These are phyloP conservation scores for Chenopodium suecicum DNA, from an alignment of 148 eudicot species.

Conservation along the genomic window DNA sequence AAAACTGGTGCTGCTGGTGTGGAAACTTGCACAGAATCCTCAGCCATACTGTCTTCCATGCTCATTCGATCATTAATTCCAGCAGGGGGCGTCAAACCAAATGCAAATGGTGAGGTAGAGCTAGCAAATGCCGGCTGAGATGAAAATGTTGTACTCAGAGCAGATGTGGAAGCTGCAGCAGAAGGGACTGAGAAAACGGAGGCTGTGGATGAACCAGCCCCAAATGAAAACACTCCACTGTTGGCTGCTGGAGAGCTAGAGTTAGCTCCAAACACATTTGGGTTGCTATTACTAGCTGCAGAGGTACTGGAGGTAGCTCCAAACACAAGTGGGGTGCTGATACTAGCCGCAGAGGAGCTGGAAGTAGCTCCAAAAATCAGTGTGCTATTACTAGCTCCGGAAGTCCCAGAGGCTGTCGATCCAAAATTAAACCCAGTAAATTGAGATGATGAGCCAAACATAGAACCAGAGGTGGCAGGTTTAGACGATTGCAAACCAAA, in stretches of 20 bases:
- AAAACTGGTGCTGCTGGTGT: conserved; percentile 44
- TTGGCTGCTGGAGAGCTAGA: conserved; percentile 36
- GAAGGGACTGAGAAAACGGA: conserved; percentile 46
- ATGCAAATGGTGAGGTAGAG: conserved; percentile 29
- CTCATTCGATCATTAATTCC: conserved; percentile 56
- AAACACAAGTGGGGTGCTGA: conserved; percentile 22
- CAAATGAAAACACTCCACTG: conserved; percentile 41
- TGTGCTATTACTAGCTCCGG: conserved; percentile 21
- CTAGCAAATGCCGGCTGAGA: conserved; percentile 41
- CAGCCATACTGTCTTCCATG: conserved; percentile 91
- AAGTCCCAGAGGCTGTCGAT: conserved; percentile 14
- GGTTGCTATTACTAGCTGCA: conserved; percentile 4
- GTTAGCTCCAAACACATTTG: conserved; percentile 44
- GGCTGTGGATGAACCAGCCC: conserved; percentile 39
- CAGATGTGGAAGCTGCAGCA: conserved; percentile 29
- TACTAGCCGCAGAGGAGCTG: conserved; percentile 16
- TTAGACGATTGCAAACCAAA: conserved; percentile 41
- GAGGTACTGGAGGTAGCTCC: conserved; percentile 40
- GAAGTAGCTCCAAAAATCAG: conserved; percentile 52
- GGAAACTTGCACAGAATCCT: conserved; percentile 64
- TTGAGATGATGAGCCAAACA: conserved; percentile 12
- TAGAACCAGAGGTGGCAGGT: conserved; percentile 20
- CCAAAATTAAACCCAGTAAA: conserved; percentile 28
- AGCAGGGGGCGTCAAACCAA: conserved; percentile 32
- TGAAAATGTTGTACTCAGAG: conserved; percentile 23